phyloP scores from a whole-genome alignment of 805 yeast species.

The Wickerhamomyces tratensis region DNA sequence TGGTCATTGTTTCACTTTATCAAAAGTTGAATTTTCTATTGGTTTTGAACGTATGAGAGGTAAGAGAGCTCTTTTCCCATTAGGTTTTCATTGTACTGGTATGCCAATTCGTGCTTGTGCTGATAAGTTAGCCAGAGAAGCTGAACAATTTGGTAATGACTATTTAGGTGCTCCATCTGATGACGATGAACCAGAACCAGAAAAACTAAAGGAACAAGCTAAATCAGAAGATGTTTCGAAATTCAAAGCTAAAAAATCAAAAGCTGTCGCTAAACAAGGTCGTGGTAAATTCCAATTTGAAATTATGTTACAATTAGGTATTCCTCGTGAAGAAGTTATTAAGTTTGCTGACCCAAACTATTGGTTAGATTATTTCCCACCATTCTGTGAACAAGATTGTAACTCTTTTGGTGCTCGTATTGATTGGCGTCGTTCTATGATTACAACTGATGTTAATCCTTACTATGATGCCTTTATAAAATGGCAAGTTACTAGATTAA shows the following conservation, averaged over 20 bases:
- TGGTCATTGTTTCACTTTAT: constrained; percentile 92
- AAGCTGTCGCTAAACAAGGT: constrained; percentile 90
- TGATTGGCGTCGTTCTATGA: constrained; percentile 95
- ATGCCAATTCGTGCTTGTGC: constrained; percentile 97
- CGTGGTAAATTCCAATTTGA: constrained; percentile 92
- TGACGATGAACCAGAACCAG: constrained; percentile 38
- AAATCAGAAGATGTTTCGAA: constrained; percentile 75
- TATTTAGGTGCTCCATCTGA: constrained; percentile 60
- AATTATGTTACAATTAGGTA: constrained; percentile 92
- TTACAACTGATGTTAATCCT: constrained; percentile 92
- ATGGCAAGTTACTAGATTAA: constrained; percentile 92
- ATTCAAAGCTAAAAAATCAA: constrained; percentile 86
- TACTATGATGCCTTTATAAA: constrained; percentile 91
- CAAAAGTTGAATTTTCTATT: constrained; percentile 84
- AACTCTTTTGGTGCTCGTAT: constrained; percentile 80
- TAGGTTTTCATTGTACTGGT: constrained; percentile 99
- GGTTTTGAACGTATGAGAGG: constrained; percentile 96
- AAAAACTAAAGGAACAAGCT: constrained; percentile 22
- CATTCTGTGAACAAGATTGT: constrained; percentile 75
- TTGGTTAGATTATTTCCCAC: constrained; percentile 92
- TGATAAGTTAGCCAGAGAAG: constrained; percentile 87
- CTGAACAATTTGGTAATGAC: constrained; percentile 81
- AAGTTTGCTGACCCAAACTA: constrained; percentile 87
- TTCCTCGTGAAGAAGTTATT: constrained; percentile 70
- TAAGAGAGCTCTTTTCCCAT: constrained; percentile 83